Percentiles rank a stretch among this genome's conserved stretches.
Evolutionary conservation across 192 early-diverging fungal genomes (phyloP).

Genomic region (Phycomyces nitens): DNA sequence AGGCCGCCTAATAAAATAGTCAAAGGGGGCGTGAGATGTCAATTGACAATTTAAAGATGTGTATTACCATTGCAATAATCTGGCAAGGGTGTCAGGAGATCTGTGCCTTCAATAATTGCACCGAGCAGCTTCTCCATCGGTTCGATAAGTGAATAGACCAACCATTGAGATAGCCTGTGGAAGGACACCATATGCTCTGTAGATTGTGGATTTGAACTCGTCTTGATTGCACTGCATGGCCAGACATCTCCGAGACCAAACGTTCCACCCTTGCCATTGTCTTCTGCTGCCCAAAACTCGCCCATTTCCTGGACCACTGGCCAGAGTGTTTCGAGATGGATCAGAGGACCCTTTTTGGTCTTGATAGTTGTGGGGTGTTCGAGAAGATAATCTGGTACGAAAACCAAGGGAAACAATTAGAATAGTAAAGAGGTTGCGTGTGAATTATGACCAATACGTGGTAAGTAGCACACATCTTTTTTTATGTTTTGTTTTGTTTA

Average conservation of each 20-base stretch:
- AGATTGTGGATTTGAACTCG: slow-evolving; percentile 3
- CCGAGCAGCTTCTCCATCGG: slow-evolving; percentile 54
- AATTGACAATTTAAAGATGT: neutral
- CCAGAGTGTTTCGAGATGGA: slow-evolving; percentile 76
- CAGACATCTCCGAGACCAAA: slow-evolving; percentile 41
- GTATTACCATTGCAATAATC: slow-evolving; percentile 74
- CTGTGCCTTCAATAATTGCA: slow-evolving; percentile 55
- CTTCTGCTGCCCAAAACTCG: slow-evolving; percentile 78
- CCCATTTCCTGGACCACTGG: slow-evolving; percentile 73
- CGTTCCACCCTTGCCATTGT: slow-evolving; percentile 74
- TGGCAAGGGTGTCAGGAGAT: slow-evolving; percentile 79
- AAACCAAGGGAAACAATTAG: neutral
- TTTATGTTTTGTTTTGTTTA: neutral
- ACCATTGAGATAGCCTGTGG: slow-evolving; percentile 94
- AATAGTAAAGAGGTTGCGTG: neutral
- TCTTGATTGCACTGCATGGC: slow-evolving; percentile 30
- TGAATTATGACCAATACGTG: neutral
- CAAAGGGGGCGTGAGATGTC: neutral
- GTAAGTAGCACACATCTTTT: slow-evolving; percentile 1
- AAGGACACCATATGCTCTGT: slow-evolving; percentile 65
- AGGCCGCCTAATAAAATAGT: slow-evolving; percentile 58
- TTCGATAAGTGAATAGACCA: slow-evolving; percentile 89
- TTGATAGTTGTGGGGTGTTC: slow-evolving; percentile 48
- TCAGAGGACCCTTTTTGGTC: slow-evolving; percentile 29
- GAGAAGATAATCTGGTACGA: slow-evolving; percentile 55